Percentiles rank a stretch among this genome's conserved stretches.
Evolutionary conservation across 139 green algal species (phyloP).

Genomic region (Parachlorella kessleri): DNA sequence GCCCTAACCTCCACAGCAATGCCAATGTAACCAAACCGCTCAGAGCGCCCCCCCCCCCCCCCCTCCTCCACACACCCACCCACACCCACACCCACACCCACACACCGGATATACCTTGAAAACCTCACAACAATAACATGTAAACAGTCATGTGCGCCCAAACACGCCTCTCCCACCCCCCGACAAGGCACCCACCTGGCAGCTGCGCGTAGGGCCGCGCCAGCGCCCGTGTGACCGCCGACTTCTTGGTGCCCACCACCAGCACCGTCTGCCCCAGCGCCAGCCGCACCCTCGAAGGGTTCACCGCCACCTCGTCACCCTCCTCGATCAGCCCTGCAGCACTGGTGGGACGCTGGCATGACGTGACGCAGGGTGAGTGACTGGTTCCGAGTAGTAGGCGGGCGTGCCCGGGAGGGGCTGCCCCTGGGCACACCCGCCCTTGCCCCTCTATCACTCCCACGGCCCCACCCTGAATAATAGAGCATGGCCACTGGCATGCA

Average conservation of each 20-base stretch:
- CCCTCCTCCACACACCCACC: not conserved
- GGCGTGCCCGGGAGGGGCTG: too few species aligned
- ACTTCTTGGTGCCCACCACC: conserved; percentile 27
- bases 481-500: too few species aligned
- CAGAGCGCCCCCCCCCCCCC: too few species aligned
- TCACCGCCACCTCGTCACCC: conserved; percentile 20
- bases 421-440: too few species aligned
- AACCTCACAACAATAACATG: too few species aligned
- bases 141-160: too few species aligned
- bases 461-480: too few species aligned
- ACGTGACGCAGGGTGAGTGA: conserved; percentile 30
- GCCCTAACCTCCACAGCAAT: too few species aligned
- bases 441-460: too few species aligned
- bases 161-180: too few species aligned
- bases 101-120: not conserved
- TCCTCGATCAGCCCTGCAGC: conserved; percentile 29
- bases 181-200: too few species aligned
- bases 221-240: conserved; percentile 23
- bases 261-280: conserved; percentile 13
- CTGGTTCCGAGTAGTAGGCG: not conserved
- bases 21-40: too few species aligned
- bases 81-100: not conserved
- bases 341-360: conserved; percentile 38
- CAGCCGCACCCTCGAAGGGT: conserved; percentile 19
- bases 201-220: conserved; percentile 40